These are phyloP conservation scores for Bocquillonia castaneifolia DNA, from an alignment of 441 rosid species.

Conservation along the genomic window DNA sequence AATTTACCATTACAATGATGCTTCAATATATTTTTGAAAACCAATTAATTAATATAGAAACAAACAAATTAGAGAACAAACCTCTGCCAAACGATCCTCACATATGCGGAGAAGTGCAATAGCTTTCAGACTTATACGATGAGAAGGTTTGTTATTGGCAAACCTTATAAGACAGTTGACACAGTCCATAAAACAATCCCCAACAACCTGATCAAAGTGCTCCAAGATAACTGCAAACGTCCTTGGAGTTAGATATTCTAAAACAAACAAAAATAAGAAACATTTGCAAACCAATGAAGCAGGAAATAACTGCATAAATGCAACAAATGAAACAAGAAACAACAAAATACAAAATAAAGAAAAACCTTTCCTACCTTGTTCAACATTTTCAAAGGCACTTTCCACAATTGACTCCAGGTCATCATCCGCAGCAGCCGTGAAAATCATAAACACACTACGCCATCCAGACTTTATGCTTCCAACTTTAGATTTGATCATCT, in stretches of 20 bases:
- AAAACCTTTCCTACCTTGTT: conserved; percentile 61
- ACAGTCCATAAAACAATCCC: conserved; percentile 99
- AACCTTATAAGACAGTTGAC: conserved; percentile 98
- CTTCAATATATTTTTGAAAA: background rate
- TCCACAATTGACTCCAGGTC: conserved; percentile 91
- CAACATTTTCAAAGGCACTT: conserved; percentile 98
- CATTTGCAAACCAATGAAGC: conserved; percentile 8
- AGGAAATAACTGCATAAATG: conserved; percentile 17
- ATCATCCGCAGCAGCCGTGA: conserved; percentile 98
- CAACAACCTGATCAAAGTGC: conserved; percentile 98
- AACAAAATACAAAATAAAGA: conserved; percentile 25
- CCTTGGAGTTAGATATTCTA: conserved; percentile 29
- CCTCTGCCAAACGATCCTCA: conserved; percentile 99
- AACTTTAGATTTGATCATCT: conserved; percentile 99
- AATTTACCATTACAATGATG: background rate
- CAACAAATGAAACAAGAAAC: too few relatives aligned
- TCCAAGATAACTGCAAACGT: conserved; percentile 88
- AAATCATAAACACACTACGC: conserved; percentile 98
- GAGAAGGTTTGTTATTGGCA: conserved; percentile 92
- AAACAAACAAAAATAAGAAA: conserved; percentile 7
- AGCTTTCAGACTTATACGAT: conserved; percentile 97
- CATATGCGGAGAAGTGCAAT: conserved; percentile 99
- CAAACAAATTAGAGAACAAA: conserved; percentile 25
- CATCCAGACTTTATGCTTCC: conserved; percentile 99
- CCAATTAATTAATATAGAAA: conserved; percentile 4